Evolutionary conservation across 164 flowering plant species (phyloP), one percentile per base, ranked within the genome.

Genomic region (Cinnamomum chago): DNA sequence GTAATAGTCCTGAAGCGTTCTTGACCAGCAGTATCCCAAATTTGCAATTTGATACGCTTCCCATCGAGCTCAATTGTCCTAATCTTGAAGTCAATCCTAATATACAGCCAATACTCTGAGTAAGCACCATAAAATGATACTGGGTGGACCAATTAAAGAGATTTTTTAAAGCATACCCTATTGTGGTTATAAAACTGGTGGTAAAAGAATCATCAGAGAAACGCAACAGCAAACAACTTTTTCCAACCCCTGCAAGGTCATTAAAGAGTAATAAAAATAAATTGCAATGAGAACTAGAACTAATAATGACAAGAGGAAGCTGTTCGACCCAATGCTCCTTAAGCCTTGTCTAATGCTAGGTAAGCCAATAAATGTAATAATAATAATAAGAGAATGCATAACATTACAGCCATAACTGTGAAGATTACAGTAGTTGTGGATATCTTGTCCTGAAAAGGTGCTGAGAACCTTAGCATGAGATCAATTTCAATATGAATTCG

Each of bases 21-120:
- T 76, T 87, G 90, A 68, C 90, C 90, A 82, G 88, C 90, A 50
- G 90, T 87, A 70, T 85, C 88, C 90, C 90, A 87, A 67, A 87
- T 87, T 82, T 87, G 90, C 78, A 87, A 81, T 78, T 87, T 86
- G 76, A 84, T 86, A 18, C 90, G 85, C 85, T 85, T 87, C 55
- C 90, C 90, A 67, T 87, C 88, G 70, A 87, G 87, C 79, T 87
- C 90, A 65, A 87, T 82, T 58, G 86, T 85, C 79, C 88, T 78
- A 65, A 85, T 87, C 84, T 87, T 85, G 70, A 85, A 85, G 79
- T 87, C 90, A 79, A 87, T 87, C 81, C 90, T 85, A 77, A 40
- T 2, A 35, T 60, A 55, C 17, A 55, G 20, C 28, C 50, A 24
- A 24, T 69, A 2, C 68, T 15, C 22, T 81, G 62, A 79, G 75